Conservation (phyloP, 2,329 filamentous ascomycete species). For the Dothideomycetes sp. region DNA sequence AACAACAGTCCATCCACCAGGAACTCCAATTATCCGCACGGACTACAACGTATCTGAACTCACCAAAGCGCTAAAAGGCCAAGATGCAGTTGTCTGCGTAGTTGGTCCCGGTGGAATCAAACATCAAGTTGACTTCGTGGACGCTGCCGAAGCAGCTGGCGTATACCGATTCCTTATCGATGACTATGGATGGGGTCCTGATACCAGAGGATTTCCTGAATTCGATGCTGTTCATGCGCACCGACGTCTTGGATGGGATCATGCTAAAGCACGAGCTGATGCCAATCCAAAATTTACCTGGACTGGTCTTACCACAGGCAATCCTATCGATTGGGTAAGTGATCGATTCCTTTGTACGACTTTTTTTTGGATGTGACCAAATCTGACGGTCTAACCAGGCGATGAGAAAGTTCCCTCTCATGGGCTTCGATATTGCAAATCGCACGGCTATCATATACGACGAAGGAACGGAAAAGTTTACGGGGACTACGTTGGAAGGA, state of each 20-base stretch:
- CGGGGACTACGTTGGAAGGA: conserved; percentile 40
- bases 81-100: conserved; percentile 18
- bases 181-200: conserved; percentile 27
- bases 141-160: conserved; percentile 15
- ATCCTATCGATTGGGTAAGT: conserved; percentile 18
- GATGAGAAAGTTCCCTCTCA: conserved; percentile 50
- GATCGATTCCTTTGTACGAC: no score
- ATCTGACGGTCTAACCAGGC: conserved; percentile 27
- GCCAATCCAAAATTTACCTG: conserved; percentile 14
- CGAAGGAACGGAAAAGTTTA: conserved; percentile 43
- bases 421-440: conserved; percentile 46
- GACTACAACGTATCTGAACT: conserved; percentile 38
- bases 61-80: conserved; percentile 28
- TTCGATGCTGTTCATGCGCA: conserved; percentile 10
- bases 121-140: conserved; percentile 13
- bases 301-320: conserved; percentile 16
- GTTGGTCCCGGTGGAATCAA: conserved; percentile 15
- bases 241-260: conserved; percentile 11
- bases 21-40: conserved; percentile 25
- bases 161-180: conserved; percentile 17
- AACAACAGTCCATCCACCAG: conserved; percentile 24
- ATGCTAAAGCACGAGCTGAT: conserved; percentile 22
- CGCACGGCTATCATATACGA: conserved; percentile 47
- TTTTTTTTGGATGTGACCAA: no score
- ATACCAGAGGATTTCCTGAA: conserved; percentile 13